Evolutionary conservation across 1,284 basidiomycete species (phyloP).

Genomic region (Ceratobasidium sp.): DNA sequence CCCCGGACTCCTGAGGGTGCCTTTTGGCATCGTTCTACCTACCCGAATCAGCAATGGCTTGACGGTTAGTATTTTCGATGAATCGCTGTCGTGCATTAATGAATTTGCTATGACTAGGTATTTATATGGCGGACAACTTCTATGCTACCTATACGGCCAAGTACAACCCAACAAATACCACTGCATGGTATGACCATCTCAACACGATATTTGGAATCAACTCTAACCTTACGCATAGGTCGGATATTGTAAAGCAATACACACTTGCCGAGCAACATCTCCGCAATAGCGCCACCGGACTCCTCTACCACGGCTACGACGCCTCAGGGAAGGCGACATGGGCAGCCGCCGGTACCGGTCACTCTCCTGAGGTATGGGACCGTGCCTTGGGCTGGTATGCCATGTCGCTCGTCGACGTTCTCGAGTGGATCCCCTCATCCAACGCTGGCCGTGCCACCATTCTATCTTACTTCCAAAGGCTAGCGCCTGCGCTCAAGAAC

Average conservation of each 20-base stretch:
- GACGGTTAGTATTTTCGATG: constrained; percentile 3
- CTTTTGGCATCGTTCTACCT: constrained; percentile 43
- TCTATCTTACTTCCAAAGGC: constrained; percentile 57
- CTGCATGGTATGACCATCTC: constrained; percentile 55
- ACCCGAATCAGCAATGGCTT: constrained; percentile 43
- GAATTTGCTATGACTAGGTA: neutral
- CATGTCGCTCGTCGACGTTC: constrained; percentile 67
- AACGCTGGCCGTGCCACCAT: constrained; percentile 57
- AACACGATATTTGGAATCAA: too few relatives aligned
- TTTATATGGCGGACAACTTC: constrained; percentile 52
- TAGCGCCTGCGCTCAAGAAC: constrained; percentile 60
- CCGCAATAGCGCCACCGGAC: constrained; percentile 58
- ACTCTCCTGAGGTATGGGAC: constrained; percentile 67
- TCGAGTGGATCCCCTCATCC: constrained; percentile 61
- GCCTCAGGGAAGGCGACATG: constrained; percentile 59
- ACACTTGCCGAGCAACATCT: constrained; percentile 63
- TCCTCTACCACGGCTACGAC: constrained; percentile 66
- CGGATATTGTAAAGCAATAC: constrained; percentile 64
- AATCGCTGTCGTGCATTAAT: neutral
- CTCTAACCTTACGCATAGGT: too few relatives aligned
- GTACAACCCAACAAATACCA: constrained; percentile 46
- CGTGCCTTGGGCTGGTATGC: constrained; percentile 66
- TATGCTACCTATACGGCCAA: constrained; percentile 48
- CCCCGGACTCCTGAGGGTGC: constrained; percentile 40
- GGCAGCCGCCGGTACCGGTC: constrained; percentile 65